Evolutionary conservation across 345 rosid genomes (phyloP).

Genomic region (Conringia planisiliqua): DNA sequence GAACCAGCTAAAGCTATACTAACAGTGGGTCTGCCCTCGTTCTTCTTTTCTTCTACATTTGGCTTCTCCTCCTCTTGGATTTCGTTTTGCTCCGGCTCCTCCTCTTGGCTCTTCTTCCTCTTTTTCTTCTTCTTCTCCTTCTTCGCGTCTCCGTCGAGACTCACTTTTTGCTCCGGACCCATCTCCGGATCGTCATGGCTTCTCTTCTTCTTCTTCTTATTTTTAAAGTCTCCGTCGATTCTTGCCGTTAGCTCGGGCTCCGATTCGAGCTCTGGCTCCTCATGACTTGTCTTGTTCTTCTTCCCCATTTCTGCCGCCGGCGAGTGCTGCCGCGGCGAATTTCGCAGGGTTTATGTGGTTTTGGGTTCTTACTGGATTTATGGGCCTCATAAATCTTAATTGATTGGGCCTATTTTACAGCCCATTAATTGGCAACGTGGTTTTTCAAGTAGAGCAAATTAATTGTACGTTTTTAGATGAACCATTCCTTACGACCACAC

Average conservation of each 20-base stretch:
- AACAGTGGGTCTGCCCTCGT: slow-evolving; percentile 44
- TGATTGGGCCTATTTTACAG: not conserved
- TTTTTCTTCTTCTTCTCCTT: slow-evolving; percentile 53
- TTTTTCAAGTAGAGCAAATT: not conserved
- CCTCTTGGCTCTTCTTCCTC: slow-evolving; percentile 28
- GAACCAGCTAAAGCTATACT: slow-evolving; percentile 92
- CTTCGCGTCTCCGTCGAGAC: slow-evolving; percentile 35
- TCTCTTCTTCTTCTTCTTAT: slow-evolving; percentile 23
- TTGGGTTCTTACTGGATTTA: too few relatives aligned
- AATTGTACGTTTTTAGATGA: not conserved
- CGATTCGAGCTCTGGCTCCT: slow-evolving; percentile 13
- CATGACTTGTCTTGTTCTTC: too few relatives aligned
- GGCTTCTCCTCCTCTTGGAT: slow-evolving; percentile 6
- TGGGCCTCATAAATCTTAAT: not conserved
- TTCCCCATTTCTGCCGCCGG: slow-evolving; percentile 50
- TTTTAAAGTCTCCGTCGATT: slow-evolving; percentile 4
- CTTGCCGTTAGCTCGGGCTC: slow-evolving; percentile 21
- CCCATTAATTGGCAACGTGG: not conserved
- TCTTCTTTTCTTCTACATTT: slow-evolving; percentile 17
- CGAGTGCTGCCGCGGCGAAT: too few relatives aligned
- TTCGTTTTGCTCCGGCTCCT: slow-evolving; percentile 18
- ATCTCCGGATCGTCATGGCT: slow-evolving; percentile 13
- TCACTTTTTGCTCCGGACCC: slow-evolving; percentile 19
- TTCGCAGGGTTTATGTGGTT: too few relatives aligned
- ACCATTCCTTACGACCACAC: not conserved